Evolutionary conservation across 495 filamentous ascomycete genomes (phyloP).

Genomic region (Neurospora intermedia): DNA sequence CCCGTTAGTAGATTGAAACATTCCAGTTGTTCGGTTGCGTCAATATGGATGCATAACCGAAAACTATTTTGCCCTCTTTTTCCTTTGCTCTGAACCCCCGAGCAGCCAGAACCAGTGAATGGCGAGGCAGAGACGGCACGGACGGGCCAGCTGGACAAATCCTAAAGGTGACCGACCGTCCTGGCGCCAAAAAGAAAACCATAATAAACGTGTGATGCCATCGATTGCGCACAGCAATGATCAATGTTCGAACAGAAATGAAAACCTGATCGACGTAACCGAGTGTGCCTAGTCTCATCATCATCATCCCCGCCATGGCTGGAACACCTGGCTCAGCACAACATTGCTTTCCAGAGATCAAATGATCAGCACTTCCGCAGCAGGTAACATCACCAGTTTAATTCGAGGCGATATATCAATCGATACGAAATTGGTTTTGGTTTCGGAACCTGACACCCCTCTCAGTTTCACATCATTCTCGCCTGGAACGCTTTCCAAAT

Average conservation of each 20-base stretch:
- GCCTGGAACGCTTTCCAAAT: not conserved
- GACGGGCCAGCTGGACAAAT: not conserved
- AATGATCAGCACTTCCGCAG: not conserved
- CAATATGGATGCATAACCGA: not conserved
- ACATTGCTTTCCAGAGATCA: not conserved
- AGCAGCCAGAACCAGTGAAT: not conserved
- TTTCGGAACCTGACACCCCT: not conserved
- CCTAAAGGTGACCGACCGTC: not conserved
- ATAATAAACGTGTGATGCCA: not conserved
- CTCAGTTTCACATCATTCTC: not conserved
- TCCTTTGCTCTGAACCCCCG: not conserved
- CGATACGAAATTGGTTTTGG: not conserved
- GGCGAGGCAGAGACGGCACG: not conserved
- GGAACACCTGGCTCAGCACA: not conserved
- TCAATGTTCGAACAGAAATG: not conserved
- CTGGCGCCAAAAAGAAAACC: not conserved
- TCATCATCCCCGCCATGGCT: not conserved
- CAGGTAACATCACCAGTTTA: not conserved
- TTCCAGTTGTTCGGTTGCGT: not conserved
- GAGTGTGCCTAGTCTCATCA: not conserved
- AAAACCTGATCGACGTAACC: not conserved
- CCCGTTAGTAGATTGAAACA: not conserved
- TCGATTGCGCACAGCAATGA: not conserved
- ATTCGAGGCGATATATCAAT: not conserved
- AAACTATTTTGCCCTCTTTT: not conserved